Base-by-base conservation (phyloP, 163 green algal species). In the Volvox carteri region DNA sequence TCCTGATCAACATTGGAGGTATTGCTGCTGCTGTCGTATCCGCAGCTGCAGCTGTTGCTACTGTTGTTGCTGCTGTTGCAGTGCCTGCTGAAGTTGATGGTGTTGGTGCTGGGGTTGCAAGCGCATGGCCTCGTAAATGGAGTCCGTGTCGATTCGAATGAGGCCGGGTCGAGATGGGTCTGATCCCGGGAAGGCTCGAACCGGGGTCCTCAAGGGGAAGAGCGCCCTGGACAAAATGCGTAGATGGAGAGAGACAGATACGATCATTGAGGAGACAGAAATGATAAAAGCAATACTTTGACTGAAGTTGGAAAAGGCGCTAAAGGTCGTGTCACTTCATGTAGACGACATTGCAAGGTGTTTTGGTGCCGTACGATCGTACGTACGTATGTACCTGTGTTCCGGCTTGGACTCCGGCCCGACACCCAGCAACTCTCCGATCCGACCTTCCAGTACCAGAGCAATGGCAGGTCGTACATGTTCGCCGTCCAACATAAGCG, bases 401-500 rank as follows among this genome's bases (percentile, higher is more conserved):
- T 84, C 39, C 5, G 70, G 72, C 41, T 35, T 42, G 16, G 84
- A 4, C 12, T 84, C 72, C 41, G 35, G 44, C 41, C 54, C 72
- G 68, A 89, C 84, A 23, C 84, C 84, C 72, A 89, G 84, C 72
- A 89, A 72, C 84, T 84, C 56, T 41, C 84, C 84, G 41, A 84
- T 84, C 5, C 72, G 70, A 4, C 54, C 84, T 54, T 84, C 72
- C 54, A 89, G 84, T 52, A 89, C 84, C 54, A 84, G 41, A 4
- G 54, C 54, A 1, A 84, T 41, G 7, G 84, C 84, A 0, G 84
- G 84, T 0, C 84, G 72, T 30, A 89, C 72, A 18, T 84, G 72
- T 39, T 77, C 54, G 11, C 18, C 54, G 3, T 84, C 70, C 70
- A 52, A 4, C 23, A 48, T 37, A 37, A 28, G 33, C 16, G 28